Evolutionary conservation across 2,329 filamentous ascomycete species (phyloP).

Genomic region (Nothomitra cinnamomea): DNA sequence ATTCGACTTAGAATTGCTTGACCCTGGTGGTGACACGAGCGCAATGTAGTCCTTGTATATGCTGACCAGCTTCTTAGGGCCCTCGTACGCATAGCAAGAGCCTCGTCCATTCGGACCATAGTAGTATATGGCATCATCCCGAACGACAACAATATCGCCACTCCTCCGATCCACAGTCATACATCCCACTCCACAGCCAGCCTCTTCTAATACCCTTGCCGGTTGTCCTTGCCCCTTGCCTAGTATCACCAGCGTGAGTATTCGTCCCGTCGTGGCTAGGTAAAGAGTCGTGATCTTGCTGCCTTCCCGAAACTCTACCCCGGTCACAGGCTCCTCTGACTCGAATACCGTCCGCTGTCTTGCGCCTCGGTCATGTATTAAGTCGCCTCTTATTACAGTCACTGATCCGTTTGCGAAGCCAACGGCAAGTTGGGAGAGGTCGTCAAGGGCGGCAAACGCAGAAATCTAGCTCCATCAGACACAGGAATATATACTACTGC

Average conservation of each 20-base stretch:
- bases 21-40: constrained; percentile 62
- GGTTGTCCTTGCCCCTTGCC: constrained; percentile 81
- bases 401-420: constrained; percentile 94
- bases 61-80: constrained; percentile 65
- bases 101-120: constrained; percentile 76
- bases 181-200: constrained; percentile 82
- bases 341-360: constrained; percentile 92
- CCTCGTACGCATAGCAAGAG: constrained; percentile 79
- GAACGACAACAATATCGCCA: constrained; percentile 76
- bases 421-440: constrained; percentile 82
- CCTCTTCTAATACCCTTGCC: constrained; percentile 73
- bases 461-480: constrained; percentile 43
- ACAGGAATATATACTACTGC: background rate
- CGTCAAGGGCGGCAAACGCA: constrained; percentile 71
- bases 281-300: constrained; percentile 56
- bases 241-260: constrained; percentile 73
- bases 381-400: constrained; percentile 79
- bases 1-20: constrained; percentile 36
- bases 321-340: constrained; percentile 89
- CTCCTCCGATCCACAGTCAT: constrained; percentile 73
- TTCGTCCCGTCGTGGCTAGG: constrained; percentile 76
- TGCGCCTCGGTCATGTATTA: constrained; percentile 88
- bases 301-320: constrained; percentile 57
- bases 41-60: constrained; percentile 76
- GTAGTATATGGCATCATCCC: constrained; percentile 90